Evolutionary conservation across 495 filamentous ascomycete species (phyloP).

Genomic region (Hyaloscypha bicolor): DNA sequence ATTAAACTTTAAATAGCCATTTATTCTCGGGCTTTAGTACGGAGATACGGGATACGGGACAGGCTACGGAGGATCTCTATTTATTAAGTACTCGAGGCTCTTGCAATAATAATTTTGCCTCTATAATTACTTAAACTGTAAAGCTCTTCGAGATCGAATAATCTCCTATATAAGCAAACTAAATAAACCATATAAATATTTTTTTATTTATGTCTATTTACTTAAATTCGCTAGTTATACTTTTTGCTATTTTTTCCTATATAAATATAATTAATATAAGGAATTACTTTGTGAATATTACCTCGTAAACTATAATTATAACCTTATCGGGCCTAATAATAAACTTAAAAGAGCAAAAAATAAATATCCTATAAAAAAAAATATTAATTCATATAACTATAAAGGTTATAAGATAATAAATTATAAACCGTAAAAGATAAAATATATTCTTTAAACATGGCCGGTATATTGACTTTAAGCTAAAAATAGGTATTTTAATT

Average conservation of each 20-base stretch:
- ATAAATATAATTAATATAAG: slow-evolving; percentile 15
- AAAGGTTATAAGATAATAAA: not conserved
- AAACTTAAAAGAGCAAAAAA: slow-evolving; percentile 23
- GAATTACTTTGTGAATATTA: slow-evolving; percentile 17
- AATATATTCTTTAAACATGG: slow-evolving; percentile 22
- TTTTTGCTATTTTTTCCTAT: slow-evolving; percentile 18
- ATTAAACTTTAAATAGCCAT: too few species aligned
- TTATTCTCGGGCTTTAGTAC: too few species aligned
- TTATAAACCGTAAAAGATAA: slow-evolving; percentile 1
- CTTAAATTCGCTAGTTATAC: slow-evolving; percentile 10
- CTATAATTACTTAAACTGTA: not conserved
- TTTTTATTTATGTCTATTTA: slow-evolving; percentile 25
- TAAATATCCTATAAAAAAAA: slow-evolving; percentile 20
- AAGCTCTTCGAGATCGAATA: slow-evolving; percentile 11
- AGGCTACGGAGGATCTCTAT: too few species aligned
- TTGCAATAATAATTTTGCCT: too few species aligned
- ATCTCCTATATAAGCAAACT: slow-evolving; percentile 26
- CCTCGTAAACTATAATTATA: slow-evolving; percentile 23
- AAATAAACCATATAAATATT: slow-evolving; percentile 25
- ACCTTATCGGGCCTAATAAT: slow-evolving; percentile 15
- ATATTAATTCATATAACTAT: slow-evolving; percentile 8
- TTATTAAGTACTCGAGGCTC: not conserved
- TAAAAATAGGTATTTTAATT: slow-evolving; percentile 25
- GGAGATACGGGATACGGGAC: too few species aligned
- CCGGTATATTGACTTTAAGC: slow-evolving; percentile 17